Conservation (phyloP, 164 flowering plant genomes). For the Liriodendron chinense region DNA sequence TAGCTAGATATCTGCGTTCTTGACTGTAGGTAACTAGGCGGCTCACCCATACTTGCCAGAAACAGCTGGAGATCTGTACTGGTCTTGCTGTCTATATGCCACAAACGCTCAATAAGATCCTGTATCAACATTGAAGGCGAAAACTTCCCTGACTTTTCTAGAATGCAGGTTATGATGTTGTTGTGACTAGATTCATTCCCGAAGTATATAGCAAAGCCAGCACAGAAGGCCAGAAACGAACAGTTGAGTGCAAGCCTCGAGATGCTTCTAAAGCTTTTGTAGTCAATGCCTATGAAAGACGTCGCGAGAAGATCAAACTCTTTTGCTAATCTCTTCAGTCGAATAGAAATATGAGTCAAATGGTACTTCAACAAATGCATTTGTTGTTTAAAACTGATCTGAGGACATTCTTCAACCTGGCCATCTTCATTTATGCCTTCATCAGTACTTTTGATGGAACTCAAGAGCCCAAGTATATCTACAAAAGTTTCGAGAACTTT, state of each 20-base stretch:
- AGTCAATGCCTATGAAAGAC: constrained; percentile 61
- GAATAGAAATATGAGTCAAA: constrained; percentile 35
- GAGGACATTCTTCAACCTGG: constrained; percentile 9
- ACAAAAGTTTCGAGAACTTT: constrained; percentile 38
- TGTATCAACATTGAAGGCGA: constrained; percentile 34
- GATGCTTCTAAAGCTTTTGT: constrained; percentile 40
- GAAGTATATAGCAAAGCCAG: constrained; percentile 38
- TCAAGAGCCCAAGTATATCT: constrained; percentile 40
- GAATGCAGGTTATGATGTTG: constrained; percentile 6
- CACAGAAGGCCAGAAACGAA: constrained; percentile 63
- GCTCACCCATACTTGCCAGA: constrained; percentile 25
- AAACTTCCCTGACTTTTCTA: constrained; percentile 18
- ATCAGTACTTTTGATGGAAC: constrained; percentile 8
- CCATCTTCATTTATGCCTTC: constrained; percentile 6
- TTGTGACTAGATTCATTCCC: constrained; percentile 21
- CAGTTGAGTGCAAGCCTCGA: constrained; percentile 60
- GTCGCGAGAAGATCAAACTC: constrained; percentile 63
- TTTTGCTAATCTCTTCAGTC: constrained; percentile 40
- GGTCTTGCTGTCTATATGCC: constrained; percentile 43
- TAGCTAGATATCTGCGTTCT: constrained; percentile 23
- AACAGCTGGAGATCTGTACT: constrained; percentile 38
- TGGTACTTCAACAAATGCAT: constrained; percentile 15
- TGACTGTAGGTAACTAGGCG: constrained; percentile 27
- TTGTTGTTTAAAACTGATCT: constrained; percentile 6
- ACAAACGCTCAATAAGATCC: constrained; percentile 45